Base-by-base conservation (phyloP, 768 basidiomycete genomes). In the Boletus subcaerulescens region DNA sequence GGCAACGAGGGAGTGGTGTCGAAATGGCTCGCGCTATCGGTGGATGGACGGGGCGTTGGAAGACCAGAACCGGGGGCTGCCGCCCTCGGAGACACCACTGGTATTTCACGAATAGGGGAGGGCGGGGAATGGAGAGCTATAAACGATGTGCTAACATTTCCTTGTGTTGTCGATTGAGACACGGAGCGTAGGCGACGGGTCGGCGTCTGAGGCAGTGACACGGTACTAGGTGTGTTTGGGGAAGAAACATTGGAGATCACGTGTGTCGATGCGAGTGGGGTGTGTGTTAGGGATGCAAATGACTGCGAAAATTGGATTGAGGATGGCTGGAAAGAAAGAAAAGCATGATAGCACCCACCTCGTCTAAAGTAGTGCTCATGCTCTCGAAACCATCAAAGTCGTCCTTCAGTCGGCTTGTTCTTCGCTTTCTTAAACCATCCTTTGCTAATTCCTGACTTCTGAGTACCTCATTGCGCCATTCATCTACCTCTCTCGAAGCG, bases 401-500 rank as follows among this genome's bases (percentile, higher is more conserved):
- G 17, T 61, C 48, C 36, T 20, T 50, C 22, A 44, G 9, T 15
- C 15, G 48, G 24, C 48, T 45, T 38, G 26, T 51, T 26, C 50
- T 56, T 45, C 65, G 50, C 26, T 42, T 52, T 50, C 48, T 45
- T 1, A 57, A 53, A n/a, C 55, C 59, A 5, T 48, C 31, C 1
- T 13, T 14, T 11, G 39, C 41, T 15, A 50, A 52, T 44, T 47
- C 45, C 53, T 69, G 67, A 35, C 67, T 73, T 55, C 65, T 69
- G 50, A 74, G 66, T 0, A 74, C 73, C 49, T 77, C 71, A 13
- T 68, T 74, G 53, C 81, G 71, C 85, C 84, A 83, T 67, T 80
- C 79, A 18, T 72, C 70, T 12, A 81, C 74, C 59, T 84, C 82
- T 48, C 65, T 72, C 7, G 79, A 73, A 42, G 77, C 73, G 41